phyloP scores from a whole-genome alignment of 441 rosid species.

The Francoa sonchifolia region DNA sequence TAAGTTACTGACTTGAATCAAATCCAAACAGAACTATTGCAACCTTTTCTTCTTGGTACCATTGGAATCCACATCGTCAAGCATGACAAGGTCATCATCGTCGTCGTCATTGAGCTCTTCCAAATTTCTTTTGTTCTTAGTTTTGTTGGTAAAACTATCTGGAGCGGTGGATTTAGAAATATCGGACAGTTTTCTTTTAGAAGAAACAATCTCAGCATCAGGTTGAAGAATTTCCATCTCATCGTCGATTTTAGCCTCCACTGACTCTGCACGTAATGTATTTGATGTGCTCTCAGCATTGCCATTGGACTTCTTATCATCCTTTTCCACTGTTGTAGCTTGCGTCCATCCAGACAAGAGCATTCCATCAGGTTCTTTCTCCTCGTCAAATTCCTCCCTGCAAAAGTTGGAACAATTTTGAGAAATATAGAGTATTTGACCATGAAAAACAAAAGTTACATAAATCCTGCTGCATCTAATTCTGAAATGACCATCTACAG shows the following conservation, averaged over 20 bases:
- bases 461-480: too few species aligned
- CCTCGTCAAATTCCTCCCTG: constrained; percentile 93
- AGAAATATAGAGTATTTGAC: too few species aligned
- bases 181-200: constrained; percentile 52
- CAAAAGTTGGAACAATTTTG: constrained; percentile 4
- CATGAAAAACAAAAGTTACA: too few species aligned
- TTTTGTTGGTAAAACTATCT: constrained; percentile 14
- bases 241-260: constrained; percentile 12
- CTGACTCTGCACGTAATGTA: constrained; percentile 13
- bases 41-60: constrained; percentile 39
- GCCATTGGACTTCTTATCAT: constrained; percentile 27
- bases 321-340: constrained; percentile 33
- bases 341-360: constrained; percentile 79
- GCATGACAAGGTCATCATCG: constrained; percentile 38
- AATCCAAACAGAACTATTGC: too few species aligned
- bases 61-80: constrained; percentile 20
- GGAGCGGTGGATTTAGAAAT: constrained; percentile 6
- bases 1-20: too few species aligned
- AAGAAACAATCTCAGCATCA: constrained; percentile 18
- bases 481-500: too few species aligned
- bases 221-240: constrained; percentile 29
- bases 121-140: constrained; percentile 26
- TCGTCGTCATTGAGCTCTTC: constrained; percentile 46
- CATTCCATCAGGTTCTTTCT: constrained; percentile 95
- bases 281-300: constrained; percentile 36